Percentiles rank a stretch among this genome's conserved stretches.
Evolutionary conservation across 768 basidiomycete species (phyloP).

Genomic region (Lactifluus echinatus): DNA sequence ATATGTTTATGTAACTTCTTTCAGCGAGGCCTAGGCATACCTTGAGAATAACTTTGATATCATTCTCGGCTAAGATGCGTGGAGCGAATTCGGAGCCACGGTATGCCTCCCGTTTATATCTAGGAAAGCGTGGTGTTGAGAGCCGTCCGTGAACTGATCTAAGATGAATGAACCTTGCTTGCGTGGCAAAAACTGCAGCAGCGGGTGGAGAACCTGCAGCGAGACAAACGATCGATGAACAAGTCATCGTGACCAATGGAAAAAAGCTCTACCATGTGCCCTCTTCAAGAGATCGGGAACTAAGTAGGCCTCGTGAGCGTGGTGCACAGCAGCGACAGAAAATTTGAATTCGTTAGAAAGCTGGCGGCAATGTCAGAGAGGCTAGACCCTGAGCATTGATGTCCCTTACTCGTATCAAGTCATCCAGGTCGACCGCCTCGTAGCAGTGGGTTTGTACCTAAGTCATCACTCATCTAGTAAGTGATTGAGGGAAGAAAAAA

Average conservation of each 20-base stretch:
- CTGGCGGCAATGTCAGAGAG: slow-evolving; percentile 40
- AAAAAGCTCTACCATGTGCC: slow-evolving; percentile 38
- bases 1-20: not conserved
- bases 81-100: slow-evolving; percentile 58
- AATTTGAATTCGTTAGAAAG: slow-evolving; percentile 89
- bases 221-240: slow-evolving; percentile 25
- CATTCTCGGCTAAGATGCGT: slow-evolving; percentile 47
- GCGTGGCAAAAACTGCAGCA: slow-evolving; percentile 73
- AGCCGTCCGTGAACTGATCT: not conserved
- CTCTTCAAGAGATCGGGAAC: slow-evolving; percentile 74
- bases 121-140: not conserved
- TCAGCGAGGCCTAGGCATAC: slow-evolving; percentile 24
- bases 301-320: slow-evolving; percentile 87
- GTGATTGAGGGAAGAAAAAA: not conserved
- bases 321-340: slow-evolving; percentile 72
- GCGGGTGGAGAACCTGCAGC: slow-evolving; percentile 49
- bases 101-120: slow-evolving; percentile 54
- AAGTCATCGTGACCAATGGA: slow-evolving; percentile 36
- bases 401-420: slow-evolving; percentile 2
- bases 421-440: slow-evolving; percentile 33
- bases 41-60: slow-evolving; percentile 55
- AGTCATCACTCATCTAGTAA: not conserved
- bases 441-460: slow-evolving; percentile 42
- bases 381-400: slow-evolving; percentile 30
- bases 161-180: slow-evolving; percentile 37